Evolutionary conservation across 306 rosid species (phyloP), one percentile per base, ranked within the genome.

Genomic region (Gynostemma pentaphyllum): DNA sequence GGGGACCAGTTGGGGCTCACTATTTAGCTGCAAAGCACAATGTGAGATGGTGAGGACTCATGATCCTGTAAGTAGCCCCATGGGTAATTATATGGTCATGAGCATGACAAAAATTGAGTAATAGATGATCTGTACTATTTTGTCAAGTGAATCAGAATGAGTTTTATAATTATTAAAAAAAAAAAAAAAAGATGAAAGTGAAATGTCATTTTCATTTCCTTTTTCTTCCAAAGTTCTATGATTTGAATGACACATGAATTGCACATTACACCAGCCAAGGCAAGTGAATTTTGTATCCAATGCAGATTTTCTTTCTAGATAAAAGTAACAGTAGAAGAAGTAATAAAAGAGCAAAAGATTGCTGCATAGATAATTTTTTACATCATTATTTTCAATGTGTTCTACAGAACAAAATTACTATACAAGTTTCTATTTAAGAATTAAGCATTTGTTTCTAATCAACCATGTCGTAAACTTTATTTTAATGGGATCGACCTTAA

Each of bases 1-100:
- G 98, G 76, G 98, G 98, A 57, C 98, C 98, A 0, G 85, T 92
- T 36, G 98, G 98, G 67, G 88, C 95, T 14, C 95, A 92, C 75
- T 88, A 92, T 75, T 96, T 92, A 67, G 94, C 98, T 13, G 95
- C 96, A 29, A 82, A 73, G 78, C 77, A 92, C 75, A 83, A 83
- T 45, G 95, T 92, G 62, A 79, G 94, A 70, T 92, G 98, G 62
- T 0, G 87, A 86, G 21, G 90, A 84, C 36, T 79, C 9, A 39
- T 65, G 72, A 73, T 19, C 56, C 65, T 30, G 74, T 60, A 26
- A 30, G 74, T n/a, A 59, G 18, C 41, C 63, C 50, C 9, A n/a
- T 19, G 46, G 34, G 34, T 5, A 36, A 59, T 59, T 59, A 46
- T 14, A 1, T 59, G 30, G 47, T 9, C 30, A 37, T 59, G 65